These are phyloP conservation scores for Botrytis fabae DNA, from an alignment of 2,329 filamentous ascomycete genomes.

Conservation along the genomic window DNA sequence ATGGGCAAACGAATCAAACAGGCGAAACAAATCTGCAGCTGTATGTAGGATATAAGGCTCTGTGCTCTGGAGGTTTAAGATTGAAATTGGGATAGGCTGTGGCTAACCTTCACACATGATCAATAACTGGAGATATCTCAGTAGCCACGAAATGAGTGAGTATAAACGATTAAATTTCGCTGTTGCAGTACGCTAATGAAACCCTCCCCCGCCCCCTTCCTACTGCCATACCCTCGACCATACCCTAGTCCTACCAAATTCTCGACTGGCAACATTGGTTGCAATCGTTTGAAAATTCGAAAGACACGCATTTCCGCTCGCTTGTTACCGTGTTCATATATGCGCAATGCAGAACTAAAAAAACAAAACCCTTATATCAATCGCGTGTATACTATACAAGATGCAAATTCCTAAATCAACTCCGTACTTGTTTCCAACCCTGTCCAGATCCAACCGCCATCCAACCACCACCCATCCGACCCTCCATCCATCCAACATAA, in stretches of 20 bases:
- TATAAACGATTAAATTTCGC: background rate
- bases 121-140: background rate
- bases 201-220: too few relatives aligned
- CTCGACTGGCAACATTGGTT: background rate
- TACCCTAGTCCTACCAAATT: background rate
- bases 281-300: background rate
- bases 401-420: background rate
- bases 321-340: background rate
- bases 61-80: background rate
- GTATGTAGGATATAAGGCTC: background rate
- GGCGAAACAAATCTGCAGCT: background rate
- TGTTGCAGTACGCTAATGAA: background rate
- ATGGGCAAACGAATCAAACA: background rate
- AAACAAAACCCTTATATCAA: background rate
- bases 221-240: background rate
- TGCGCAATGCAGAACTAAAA: background rate
- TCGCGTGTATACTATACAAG: conserved; percentile 2
- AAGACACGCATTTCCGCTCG: background rate
- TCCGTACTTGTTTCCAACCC: conserved; percentile 6
- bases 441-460: conserved; percentile 3
- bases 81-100: background rate
- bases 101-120: background rate
- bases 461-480: background rate
- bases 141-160: background rate
- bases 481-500: background rate